phyloP scores from a whole-genome alignment of 805 yeast genomes.

The Tetrapisispora namnaoensis region DNA sequence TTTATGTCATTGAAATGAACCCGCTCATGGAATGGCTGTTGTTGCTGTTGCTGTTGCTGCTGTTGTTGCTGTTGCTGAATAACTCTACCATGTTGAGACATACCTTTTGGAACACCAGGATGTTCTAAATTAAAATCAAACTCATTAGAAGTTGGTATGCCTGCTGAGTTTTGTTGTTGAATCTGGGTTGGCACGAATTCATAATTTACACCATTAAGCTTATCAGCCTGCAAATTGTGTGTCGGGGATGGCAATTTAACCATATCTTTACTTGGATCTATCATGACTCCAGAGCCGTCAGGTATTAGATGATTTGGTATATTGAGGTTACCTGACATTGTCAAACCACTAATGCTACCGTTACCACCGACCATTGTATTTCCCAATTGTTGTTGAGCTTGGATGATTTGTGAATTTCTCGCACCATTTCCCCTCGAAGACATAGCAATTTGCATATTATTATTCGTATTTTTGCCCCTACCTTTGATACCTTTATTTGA shows the following conservation, averaged over 20 bases:
- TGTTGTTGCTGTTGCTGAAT: slow-evolving; percentile 7
- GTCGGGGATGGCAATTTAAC: slow-evolving; percentile 2
- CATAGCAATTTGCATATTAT: not conserved
- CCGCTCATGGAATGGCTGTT: slow-evolving; percentile 9
- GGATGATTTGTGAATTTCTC: not conserved
- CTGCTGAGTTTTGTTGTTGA: not conserved
- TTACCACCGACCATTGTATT: not conserved
- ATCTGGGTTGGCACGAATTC: slow-evolving; percentile 1
- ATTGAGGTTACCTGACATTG: not conserved
- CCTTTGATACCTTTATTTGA: slow-evolving; percentile 89
- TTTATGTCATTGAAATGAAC: slow-evolving; percentile 21
- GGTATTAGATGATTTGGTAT: not conserved
- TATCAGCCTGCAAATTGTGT: slow-evolving; percentile 1
- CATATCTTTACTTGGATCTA: slow-evolving; percentile 1
- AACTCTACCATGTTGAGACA: slow-evolving; percentile 5
- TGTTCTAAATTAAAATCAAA: slow-evolving; percentile 16
- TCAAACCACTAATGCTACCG: not conserved
- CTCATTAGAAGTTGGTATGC: slow-evolving; percentile 2
- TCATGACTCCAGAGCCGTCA: not conserved
- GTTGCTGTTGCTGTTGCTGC: slow-evolving; percentile 6
- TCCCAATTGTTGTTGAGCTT: not conserved
- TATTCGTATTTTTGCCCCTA: slow-evolving; percentile 49
- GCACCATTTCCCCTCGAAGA: not conserved
- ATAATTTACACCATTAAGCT: slow-evolving; percentile 1
- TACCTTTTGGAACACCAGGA: slow-evolving; percentile 3